These are phyloP conservation scores for Lindgomyces ingoldianus DNA, from an alignment of 495 filamentous ascomycete genomes.

Conservation along the genomic window DNA sequence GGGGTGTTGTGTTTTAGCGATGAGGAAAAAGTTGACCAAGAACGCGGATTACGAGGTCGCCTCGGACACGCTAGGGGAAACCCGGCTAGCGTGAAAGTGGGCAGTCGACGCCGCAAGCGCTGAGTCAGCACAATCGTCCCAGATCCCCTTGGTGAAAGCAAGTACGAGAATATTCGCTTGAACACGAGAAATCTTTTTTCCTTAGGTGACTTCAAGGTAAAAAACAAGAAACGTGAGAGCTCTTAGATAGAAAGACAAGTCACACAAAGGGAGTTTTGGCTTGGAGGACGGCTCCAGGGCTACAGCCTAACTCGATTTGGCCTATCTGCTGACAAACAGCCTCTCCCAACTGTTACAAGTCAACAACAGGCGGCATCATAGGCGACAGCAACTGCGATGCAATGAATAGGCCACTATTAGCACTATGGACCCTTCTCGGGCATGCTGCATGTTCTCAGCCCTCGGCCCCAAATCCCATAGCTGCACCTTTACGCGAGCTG, in stretches of 20 bases:
- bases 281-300: too few species aligned
- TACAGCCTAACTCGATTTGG: too few species aligned
- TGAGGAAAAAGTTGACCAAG: conserved; percentile 16
- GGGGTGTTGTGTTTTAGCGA: conserved; percentile 8
- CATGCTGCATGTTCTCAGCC: conserved; percentile 61
- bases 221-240: too few species aligned
- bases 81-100: not conserved
- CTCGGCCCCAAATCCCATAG: conserved; percentile 72
- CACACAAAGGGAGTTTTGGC: too few species aligned
- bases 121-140: not conserved
- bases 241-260: too few species aligned
- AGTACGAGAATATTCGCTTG: too few species aligned
- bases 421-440: conserved; percentile 44
- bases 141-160: too few species aligned
- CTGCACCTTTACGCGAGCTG: conserved; percentile 78
- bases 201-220: too few species aligned
- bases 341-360: not conserved
- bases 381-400: not conserved
- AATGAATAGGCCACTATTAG: conserved; percentile 27
- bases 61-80: not conserved
- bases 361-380: not conserved
- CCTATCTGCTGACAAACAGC: too few species aligned
- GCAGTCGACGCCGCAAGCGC: not conserved
- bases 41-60: conserved; percentile 9
- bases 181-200: too few species aligned